Conservation (phyloP, 352 stramenopile genomes). For the Globisporangium radiosum region DNA sequence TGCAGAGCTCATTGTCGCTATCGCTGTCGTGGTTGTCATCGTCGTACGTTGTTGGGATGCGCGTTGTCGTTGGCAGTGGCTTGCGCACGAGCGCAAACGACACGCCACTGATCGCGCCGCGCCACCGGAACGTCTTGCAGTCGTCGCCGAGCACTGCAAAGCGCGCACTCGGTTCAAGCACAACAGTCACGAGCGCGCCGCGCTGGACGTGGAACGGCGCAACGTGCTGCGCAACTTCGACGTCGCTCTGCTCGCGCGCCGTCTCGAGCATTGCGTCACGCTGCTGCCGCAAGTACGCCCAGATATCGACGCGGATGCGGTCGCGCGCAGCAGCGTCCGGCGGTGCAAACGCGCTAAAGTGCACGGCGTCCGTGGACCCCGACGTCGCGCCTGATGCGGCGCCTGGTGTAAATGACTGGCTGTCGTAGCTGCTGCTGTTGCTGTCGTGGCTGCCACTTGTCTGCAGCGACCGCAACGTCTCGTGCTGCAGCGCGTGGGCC, state of each 20-base stretch:
- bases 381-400: conserved; percentile 3
- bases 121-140: conserved; percentile 64
- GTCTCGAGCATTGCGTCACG: conserved; percentile 53
- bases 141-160: conserved; percentile 38
- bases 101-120: conserved; percentile 44
- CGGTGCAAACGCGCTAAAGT: conserved; percentile 54
- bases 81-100: conserved; percentile 54
- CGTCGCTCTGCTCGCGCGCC: conserved; percentile 43
- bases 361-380: conserved; percentile 24
- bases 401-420: too few relatives aligned
- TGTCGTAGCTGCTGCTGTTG: neutral
- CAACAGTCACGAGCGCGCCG: conserved; percentile 58
- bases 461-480: conserved; percentile 41
- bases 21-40: conserved; percentile 17
- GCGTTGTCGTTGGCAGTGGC: neutral
- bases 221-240: conserved; percentile 37
- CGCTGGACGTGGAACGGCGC: conserved; percentile 44
- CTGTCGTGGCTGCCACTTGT: conserved; percentile 3
- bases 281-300: conserved; percentile 63
- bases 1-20: conserved; percentile 30
- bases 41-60: neutral
- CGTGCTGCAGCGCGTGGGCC: conserved; percentile 23
- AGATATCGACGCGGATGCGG: conserved; percentile 59
- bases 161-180: conserved; percentile 31
- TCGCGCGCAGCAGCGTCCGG: conserved; percentile 32